Conservation (phyloP, 352 stramenopile species). For the Pythium vanterpoolii region DNA sequence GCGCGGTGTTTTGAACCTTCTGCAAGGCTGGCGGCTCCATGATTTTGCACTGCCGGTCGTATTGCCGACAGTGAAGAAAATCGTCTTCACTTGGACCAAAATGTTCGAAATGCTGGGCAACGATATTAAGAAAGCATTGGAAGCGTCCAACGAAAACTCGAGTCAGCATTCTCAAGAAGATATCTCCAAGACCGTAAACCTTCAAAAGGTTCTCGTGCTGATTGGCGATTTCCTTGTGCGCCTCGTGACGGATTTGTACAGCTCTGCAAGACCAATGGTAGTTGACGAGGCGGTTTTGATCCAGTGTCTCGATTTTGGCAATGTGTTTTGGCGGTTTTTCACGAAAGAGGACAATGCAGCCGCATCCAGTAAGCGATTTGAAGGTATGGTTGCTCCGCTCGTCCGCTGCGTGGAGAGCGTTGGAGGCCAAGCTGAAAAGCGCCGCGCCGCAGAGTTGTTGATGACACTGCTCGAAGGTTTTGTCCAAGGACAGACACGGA, state of each 20-base stretch:
- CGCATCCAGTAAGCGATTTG: conserved; percentile 52
- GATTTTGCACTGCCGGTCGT: conserved; percentile 50
- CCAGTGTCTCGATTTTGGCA: conserved; percentile 69
- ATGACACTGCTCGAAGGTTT: conserved; percentile 62
- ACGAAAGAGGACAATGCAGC: conserved; percentile 38
- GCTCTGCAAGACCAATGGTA: conserved; percentile 16
- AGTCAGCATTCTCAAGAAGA: conserved; percentile 27
- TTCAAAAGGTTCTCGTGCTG: conserved; percentile 66
- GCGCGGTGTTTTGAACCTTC: conserved; percentile 58
- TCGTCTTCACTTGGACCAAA: conserved; percentile 72
- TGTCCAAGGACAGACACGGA: conserved; percentile 39
- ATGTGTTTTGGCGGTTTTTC: conserved; percentile 77
- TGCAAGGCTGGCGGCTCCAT: conserved; percentile 65
- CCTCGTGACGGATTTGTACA: conserved; percentile 49
- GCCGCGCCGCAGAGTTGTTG: conserved; percentile 58
- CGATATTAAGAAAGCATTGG: conserved; percentile 29
- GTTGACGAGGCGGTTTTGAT: conserved; percentile 49
- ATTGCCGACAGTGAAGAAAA: conserved; percentile 67
- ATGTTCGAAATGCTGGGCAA: conserved; percentile 58
- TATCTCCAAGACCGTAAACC: conserved; percentile 26
- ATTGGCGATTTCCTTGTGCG: conserved; percentile 72
- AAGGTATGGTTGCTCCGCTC: conserved; percentile 45
- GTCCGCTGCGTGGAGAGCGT: conserved; percentile 51
- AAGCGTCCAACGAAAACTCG: conserved; percentile 1
- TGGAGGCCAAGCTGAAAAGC: conserved; percentile 45